A percentile compares a stretch with the other conserved stretches of the same genome.
Conservation (phyloP, 495 filamentous ascomycete species). For the Aspergillus olivimuriae region DNA sequence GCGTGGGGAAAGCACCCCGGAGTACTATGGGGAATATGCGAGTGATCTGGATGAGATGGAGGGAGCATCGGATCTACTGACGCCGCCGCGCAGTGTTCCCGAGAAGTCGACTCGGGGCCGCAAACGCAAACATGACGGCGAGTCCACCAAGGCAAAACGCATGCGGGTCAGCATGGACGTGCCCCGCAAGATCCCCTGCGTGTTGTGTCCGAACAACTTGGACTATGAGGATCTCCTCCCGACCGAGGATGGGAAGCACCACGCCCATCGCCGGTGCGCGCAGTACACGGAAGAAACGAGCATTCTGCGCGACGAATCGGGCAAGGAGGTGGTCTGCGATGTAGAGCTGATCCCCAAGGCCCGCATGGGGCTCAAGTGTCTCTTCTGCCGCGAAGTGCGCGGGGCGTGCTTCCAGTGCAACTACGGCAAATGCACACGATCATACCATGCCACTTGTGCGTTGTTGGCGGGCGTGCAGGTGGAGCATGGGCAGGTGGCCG, state of each 20-base stretch:
- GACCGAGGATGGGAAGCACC: conserved; percentile 77
- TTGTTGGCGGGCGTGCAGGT: conserved; percentile 85
- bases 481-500: conserved; percentile 74
- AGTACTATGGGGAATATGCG: conserved; percentile 73
- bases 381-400: conserved; percentile 87
- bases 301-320: conserved; percentile 61
- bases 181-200: conserved; percentile 75
- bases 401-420: conserved; percentile 97
- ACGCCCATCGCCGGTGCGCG: conserved; percentile 83
- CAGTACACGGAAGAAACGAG: conserved; percentile 89
- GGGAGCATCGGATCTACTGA: conserved; percentile 61
- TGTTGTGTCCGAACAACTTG: conserved; percentile 89
- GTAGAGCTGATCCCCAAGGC: conserved; percentile 77
- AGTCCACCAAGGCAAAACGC: conserved; percentile 64
- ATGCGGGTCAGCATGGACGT: conserved; percentile 62
- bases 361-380: conserved; percentile 84
- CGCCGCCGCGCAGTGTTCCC: conserved; percentile 69
- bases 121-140: conserved; percentile 57
- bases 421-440: conserved; percentile 84
- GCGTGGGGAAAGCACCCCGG: conserved; percentile 80
- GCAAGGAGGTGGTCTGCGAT: conserved; percentile 67
- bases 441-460: conserved; percentile 94
- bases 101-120: conserved; percentile 54
- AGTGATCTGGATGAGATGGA: conserved; percentile 59
- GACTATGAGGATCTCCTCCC: conserved; percentile 75